Evolutionary conservation across 225 moss, liverwort and hornwort species (phyloP), one percentile per base, ranked within the genome.

Genomic region (Pleurozium schreberi): DNA sequence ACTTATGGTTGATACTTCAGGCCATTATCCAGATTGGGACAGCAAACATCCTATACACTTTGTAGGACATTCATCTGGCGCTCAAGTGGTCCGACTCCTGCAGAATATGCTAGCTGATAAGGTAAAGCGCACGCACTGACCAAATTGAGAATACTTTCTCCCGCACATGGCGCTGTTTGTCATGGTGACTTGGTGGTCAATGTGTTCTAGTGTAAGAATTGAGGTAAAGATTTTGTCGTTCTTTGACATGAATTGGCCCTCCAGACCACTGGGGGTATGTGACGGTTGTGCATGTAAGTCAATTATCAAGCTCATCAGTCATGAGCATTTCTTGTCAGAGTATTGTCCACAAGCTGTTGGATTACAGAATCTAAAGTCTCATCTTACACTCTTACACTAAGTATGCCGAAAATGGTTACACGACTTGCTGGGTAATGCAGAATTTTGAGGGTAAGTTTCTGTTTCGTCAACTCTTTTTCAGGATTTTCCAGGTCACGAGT

Each of bases 31-130:
- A 49, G 93, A 89, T 77, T 98, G 98, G 98, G 89, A 95, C 83
- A 94, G 96, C 86, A 91, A 94, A 58, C 96, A 98, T 75, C 96
- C 98, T 50, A 42, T 98, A 83, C 96, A 98, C 94, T 77, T 96
- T 53, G 94, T 96, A 74, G 98, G 98, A 68, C 98, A 98, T 88
- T 98, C 98, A 45, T 95, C 95, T 58, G 98, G 98, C 67, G 98
- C 93, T 67, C 98, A 98, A 91, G 96, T 96, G 81, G 90, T 92
- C 38, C 96, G 98, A 33, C 86, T 93, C 53, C 88, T 98, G 75
- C 98, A 98, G 86, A 95, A 95, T 61, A 82, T 98, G 92, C 80
- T 98, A 85, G 98, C 95, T 77, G 95, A 98, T 27, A 94, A 96
- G 93, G 97, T 97, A 87, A n/a, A 80, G 87, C 60, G 47, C 53